phyloP scores from a whole-genome alignment of 331 rosid genomes.

The Quercus lobata region DNA sequence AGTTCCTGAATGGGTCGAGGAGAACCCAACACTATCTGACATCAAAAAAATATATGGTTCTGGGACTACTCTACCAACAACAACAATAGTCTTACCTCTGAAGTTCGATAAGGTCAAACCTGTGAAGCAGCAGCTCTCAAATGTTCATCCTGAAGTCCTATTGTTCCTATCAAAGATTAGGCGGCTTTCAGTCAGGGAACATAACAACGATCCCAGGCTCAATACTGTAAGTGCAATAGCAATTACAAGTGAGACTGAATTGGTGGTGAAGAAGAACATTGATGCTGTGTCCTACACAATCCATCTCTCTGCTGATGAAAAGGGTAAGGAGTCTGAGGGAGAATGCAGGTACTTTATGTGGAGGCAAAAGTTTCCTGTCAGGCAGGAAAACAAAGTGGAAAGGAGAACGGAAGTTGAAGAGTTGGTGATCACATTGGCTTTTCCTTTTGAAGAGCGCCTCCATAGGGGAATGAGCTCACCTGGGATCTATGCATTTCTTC shows the following conservation, averaged over 20 bases:
- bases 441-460: slow-evolving; percentile 60
- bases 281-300: slow-evolving; percentile 72
- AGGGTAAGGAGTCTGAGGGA: not conserved
- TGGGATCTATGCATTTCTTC: slow-evolving; percentile 80
- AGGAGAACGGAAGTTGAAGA: slow-evolving; percentile 63
- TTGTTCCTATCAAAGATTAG: slow-evolving; percentile 64
- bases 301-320: slow-evolving; percentile 44
- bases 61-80: slow-evolving; percentile 25
- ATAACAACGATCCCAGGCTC: slow-evolving; percentile 30
- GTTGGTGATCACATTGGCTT: slow-evolving; percentile 63
- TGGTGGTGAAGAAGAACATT: slow-evolving; percentile 43
- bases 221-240: slow-evolving; percentile 43
- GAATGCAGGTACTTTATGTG: slow-evolving; percentile 70
- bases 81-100: slow-evolving; percentile 34
- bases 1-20: slow-evolving; percentile 79
- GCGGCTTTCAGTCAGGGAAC: slow-evolving; percentile 56
- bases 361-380: slow-evolving; percentile 76
- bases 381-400: slow-evolving; percentile 46
- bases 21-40: slow-evolving; percentile 43
- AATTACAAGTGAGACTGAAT: slow-evolving; percentile 52
- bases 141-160: slow-evolving; percentile 55
- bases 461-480: slow-evolving; percentile 42
- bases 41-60: slow-evolving; percentile 47
- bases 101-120: slow-evolving; percentile 32
- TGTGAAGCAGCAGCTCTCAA: slow-evolving; percentile 56